Evolutionary conservation across 2,329 filamentous ascomycete species (phyloP), one percentile per base, ranked within the genome.

Genomic region (Paramyrothecium sp.): DNA sequence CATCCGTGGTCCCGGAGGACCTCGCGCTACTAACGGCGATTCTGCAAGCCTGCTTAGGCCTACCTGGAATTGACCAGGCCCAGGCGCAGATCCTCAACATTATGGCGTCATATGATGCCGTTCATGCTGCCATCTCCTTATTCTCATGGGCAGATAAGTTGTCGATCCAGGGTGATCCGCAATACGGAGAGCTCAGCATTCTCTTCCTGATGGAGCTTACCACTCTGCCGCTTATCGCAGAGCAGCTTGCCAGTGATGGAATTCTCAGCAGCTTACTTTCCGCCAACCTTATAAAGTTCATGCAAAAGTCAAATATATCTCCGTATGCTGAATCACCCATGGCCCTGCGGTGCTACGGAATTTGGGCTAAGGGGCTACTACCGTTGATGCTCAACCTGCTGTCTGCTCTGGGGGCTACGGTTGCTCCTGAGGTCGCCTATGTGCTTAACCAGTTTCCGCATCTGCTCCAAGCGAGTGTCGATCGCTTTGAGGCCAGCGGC

Each of bases 101-200:
- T 62, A 80, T 92, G 78, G 79, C 84, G 1, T 84, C 85, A 51
- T 87, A 92, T 69, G 87, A 90, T 61, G 88, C 89, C 1, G 82
- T 91, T 50, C 90, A 94, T 66, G 90, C 92, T 59, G 93, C 92
- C 1, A 88, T 89, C 7, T 92, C 90, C 34, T 82, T 99, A 5
- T 98, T 94, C 74, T 97, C 92, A 0, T 99, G 95, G 95, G 86
- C 94, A 3, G 92, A 98, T 71, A 87, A 89, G 63, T 81, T 98
- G 22, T 84, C 89, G 1, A 82, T 89, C 38, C 84, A 89, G 56
- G 86, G 88, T 26, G 94, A 98, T 69, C 94, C 95, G 0, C 80
- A 98, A 30, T 98, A 97, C 71, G 95, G 93, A 61, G 93, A 97
- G 69, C 84, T 97, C n/a, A 91, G 90, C 66, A 83, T 97, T 46